These are phyloP conservation scores for Phaffia rhodozyma DNA, from an alignment of 1,284 basidiomycete species.

Conservation along the genomic window DNA sequence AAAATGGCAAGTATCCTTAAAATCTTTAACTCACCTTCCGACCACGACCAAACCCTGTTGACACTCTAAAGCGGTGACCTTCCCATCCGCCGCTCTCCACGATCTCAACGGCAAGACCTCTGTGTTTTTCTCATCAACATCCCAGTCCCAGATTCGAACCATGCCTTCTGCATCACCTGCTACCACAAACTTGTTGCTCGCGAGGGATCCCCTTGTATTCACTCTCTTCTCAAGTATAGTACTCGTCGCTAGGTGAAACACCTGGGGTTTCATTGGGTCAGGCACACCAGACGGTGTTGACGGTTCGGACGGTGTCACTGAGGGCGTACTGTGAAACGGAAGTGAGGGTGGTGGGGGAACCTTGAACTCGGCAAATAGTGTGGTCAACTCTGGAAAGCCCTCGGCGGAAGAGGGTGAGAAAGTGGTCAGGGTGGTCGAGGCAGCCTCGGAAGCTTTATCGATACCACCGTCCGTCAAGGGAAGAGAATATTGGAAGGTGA, in stretches of 20 bases:
- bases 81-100: slow-evolving; percentile 49
- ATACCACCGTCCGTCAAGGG: slow-evolving; percentile 22
- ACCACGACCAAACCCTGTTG: slow-evolving; percentile 48
- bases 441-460: background rate
- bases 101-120: slow-evolving; percentile 33
- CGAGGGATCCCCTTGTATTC: slow-evolving; percentile 10
- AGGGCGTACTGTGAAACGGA: slow-evolving; percentile 14
- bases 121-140: slow-evolving; percentile 15
- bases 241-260: slow-evolving; percentile 10
- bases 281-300: slow-evolving; percentile 2
- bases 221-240: slow-evolving; percentile 5
- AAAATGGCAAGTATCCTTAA: slow-evolving; percentile 8
- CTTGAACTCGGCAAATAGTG: slow-evolving; percentile 1
- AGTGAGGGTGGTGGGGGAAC: slow-evolving; percentile 8
- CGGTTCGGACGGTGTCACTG: slow-evolving; percentile 16
- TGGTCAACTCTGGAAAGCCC: background rate
- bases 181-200: slow-evolving; percentile 32
- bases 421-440: slow-evolving; percentile 16
- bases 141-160: slow-evolving; percentile 46
- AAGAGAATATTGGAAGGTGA: slow-evolving; percentile 20
- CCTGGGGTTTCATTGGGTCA: background rate
- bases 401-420: slow-evolving; percentile 19
- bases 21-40: slow-evolving; percentile 34
- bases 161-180: slow-evolving; percentile 44
- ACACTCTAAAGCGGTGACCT: slow-evolving; percentile 52